Evolutionary conservation across 331 rosid genomes (phyloP).

Genomic region (Rosa hybrid): DNA sequence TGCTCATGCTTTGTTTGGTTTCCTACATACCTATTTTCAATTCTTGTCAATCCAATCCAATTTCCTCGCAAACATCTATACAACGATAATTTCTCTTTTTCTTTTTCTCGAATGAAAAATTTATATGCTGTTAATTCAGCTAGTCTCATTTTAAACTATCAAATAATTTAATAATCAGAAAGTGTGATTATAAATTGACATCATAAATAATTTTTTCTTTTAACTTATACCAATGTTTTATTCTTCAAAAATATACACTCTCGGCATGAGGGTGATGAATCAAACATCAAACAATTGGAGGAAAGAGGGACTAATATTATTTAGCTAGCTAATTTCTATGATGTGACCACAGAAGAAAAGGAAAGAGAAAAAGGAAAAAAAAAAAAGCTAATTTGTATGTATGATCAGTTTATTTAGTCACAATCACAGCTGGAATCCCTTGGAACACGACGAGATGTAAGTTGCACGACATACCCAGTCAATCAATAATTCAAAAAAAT

Average conservation of each 20-base stretch:
- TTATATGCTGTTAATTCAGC: too few relatives aligned
- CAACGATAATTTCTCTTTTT: too few relatives aligned
- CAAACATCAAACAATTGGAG: background rate
- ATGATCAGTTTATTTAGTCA: background rate
- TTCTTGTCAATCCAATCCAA: background rate
- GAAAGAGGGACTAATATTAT: background rate
- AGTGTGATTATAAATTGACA: too few relatives aligned
- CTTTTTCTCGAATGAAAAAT: too few relatives aligned
- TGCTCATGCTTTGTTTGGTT: too few relatives aligned
- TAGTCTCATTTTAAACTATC: too few relatives aligned
- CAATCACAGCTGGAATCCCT: background rate
- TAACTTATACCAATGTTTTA: too few relatives aligned
- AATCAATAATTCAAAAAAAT: background rate
- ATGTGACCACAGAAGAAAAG: background rate
- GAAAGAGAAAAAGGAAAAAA: background rate
- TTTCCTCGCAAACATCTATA: too few relatives aligned
- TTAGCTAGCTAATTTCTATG: background rate
- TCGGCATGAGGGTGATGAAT: background rate
- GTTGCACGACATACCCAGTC: background rate
- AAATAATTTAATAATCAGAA: too few relatives aligned
- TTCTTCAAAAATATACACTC: too few relatives aligned
- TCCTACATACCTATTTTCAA: background rate
- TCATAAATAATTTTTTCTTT: too few relatives aligned
- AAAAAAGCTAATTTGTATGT: background rate
- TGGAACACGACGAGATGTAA: constrained; percentile 23